These are phyloP conservation scores for Singerocomus rubriflavus DNA, from an alignment of 1,284 basidiomycete genomes.

Conservation along the genomic window DNA sequence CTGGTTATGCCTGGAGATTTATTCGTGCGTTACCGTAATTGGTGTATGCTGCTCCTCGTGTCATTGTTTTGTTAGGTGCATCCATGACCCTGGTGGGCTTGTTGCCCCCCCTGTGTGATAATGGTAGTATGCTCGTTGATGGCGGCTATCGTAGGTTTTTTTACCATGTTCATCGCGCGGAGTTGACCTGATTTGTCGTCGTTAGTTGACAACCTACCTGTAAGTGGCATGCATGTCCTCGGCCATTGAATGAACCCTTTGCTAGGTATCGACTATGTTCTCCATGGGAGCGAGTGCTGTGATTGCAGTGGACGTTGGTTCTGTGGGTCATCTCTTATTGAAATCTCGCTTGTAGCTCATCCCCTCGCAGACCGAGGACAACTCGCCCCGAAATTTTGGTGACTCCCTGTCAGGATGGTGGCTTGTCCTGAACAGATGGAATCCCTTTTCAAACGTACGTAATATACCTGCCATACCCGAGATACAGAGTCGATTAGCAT, in stretches of 20 bases:
- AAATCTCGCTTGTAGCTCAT: background rate
- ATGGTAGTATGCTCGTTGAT: constrained; percentile 92
- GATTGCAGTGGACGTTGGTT: constrained; percentile 95
- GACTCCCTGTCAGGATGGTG: constrained; percentile 98
- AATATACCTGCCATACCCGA: constrained; percentile 93
- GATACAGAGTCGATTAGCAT: constrained; percentile 93
- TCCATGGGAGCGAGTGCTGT: constrained; percentile 88
- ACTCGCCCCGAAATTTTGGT: constrained; percentile 90
- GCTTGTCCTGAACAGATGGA: constrained; percentile 91
- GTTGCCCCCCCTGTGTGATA: constrained; percentile 92
- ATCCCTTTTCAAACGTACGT: constrained; percentile 82
- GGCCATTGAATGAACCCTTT: constrained; percentile 2
- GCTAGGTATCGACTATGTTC: constrained; percentile 85
- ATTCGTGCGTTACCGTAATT: constrained; percentile 55
- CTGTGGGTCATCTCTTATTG: constrained; percentile 48
- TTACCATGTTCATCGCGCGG: background rate
- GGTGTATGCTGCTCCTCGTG: background rate
- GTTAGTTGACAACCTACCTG: constrained; percentile 88
- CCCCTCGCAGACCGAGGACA: constrained; percentile 76
- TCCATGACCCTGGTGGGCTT: constrained; percentile 98
- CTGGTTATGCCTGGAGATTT: constrained; percentile 91
- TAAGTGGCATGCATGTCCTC: constrained; percentile 32
- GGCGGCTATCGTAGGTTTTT: constrained; percentile 79
- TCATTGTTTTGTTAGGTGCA: constrained; percentile 54
- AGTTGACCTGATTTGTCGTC: constrained; percentile 5